These are phyloP conservation scores for Sporobolomyces roseus DNA, from an alignment of 768 basidiomycete species.

Conservation along the genomic window DNA sequence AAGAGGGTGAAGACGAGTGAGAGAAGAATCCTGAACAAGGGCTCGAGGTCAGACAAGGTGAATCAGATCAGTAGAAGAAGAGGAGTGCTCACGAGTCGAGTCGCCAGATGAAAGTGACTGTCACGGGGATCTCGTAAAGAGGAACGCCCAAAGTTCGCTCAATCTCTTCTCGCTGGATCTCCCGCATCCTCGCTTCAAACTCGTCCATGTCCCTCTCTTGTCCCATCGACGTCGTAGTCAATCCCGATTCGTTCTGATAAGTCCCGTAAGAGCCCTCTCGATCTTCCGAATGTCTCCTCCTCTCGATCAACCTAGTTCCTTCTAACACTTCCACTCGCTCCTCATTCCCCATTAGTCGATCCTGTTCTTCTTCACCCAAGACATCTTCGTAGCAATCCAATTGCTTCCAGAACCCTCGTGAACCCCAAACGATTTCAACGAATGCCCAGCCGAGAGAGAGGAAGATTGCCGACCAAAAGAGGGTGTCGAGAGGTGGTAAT, in stretches of 20 bases:
- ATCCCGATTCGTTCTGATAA: constrained; percentile 7
- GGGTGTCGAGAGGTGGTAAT: constrained; percentile 39
- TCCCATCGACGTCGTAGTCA: neutral
- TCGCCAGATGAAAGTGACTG: constrained; percentile 41
- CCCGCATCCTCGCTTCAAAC: constrained; percentile 21
- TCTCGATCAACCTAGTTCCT: constrained; percentile 1
- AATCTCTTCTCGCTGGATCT: constrained; percentile 37
- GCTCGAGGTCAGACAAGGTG: neutral
- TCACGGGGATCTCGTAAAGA: constrained; percentile 41
- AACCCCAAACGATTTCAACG: constrained; percentile 40
- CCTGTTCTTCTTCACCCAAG: constrained; percentile 10
- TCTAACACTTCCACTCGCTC: neutral
- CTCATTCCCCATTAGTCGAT: neutral
- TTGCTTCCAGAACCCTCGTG: constrained; percentile 25
- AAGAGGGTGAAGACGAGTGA: constrained; percentile 41
- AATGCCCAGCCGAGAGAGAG: constrained; percentile 40
- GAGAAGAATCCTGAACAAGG: constrained; percentile 39
- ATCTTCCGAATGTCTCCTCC: constrained; percentile 4
- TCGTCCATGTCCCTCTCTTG: constrained; percentile 11
- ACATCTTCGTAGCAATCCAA: constrained; percentile 39
- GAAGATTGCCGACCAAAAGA: constrained; percentile 43
- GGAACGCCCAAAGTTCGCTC: constrained; percentile 40
- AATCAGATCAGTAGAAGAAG: neutral
- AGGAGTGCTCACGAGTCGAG: constrained; percentile 36
- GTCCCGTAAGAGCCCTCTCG: neutral